Evolutionary conservation across 331 rosid species (phyloP).

Genomic region (Prunus yedoensis): DNA sequence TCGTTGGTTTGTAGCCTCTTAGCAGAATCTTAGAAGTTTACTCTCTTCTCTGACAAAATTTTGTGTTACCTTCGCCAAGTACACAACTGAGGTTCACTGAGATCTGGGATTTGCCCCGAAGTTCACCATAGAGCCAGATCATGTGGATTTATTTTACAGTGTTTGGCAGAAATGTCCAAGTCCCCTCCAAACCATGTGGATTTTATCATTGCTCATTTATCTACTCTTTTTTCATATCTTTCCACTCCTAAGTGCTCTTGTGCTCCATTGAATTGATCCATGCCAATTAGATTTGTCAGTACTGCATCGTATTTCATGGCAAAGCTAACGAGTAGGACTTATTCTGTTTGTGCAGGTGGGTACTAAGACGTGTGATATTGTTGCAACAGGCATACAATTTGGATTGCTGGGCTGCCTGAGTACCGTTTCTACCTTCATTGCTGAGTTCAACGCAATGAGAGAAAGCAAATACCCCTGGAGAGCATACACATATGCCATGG

Average conservation of each 20-base stretch:
- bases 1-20: not conserved
- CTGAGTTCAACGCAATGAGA: slow-evolving; percentile 81
- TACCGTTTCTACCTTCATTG: slow-evolving; percentile 73
- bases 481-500: slow-evolving; percentile 61
- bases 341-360: slow-evolving; percentile 39
- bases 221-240: not conserved
- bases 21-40: not conserved
- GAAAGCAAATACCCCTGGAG: slow-evolving; percentile 66
- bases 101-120: not conserved
- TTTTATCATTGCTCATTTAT: not conserved
- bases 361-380: slow-evolving; percentile 44
- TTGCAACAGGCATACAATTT: slow-evolving; percentile 53
- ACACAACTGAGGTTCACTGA: not conserved
- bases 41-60: not conserved
- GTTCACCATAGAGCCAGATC: not conserved
- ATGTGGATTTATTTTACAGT: not conserved
- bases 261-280: too few relatives aligned
- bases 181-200: too few relatives aligned
- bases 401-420: slow-evolving; percentile 89
- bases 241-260: not conserved
- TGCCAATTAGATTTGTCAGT: not conserved
- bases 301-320: not conserved
- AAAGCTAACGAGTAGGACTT: not conserved
- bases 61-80: not conserved
- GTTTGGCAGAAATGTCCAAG: too few relatives aligned